Base-by-base conservation (phyloP, 2,329 filamentous ascomycete species). In the Cercospora sesami region DNA sequence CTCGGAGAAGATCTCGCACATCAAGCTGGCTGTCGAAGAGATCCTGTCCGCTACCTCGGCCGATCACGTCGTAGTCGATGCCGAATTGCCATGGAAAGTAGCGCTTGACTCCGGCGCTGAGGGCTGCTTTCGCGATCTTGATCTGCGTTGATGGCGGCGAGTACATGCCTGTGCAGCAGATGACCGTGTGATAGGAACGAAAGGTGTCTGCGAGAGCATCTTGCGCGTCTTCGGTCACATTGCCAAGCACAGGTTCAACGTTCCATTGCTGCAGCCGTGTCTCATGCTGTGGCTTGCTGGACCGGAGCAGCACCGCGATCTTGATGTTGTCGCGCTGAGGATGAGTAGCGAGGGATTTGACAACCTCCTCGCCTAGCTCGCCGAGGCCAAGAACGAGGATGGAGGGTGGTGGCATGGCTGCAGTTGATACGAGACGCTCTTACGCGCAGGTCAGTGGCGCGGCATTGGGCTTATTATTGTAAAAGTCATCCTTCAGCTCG, bases 41-140 rank as follows among this genome's bases (percentile, higher is more conserved):
- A 36, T 87, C 85, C 77, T 91, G 89, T 53, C 85, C 81, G 28
- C 85, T 86, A 0, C 85, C 85, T 0, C 80, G 76, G 0, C 88
- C 88, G 16, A 91, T 86, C 30, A 80, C 75, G 66, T 92, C 89
- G 78, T 92, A 92, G 75, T 92, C 88, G 26, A 91, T 86, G 0
- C 90, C 90, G 75, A 89, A 92, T 76, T 92, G 90, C 90, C 90
- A 92, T 0, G 90, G 90, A 18, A 92, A 83, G 74, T 85, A 92
- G 0, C 85, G 80, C 14, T 78, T 71, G 0, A 85, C 83, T 0
- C 80, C 77, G 0, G 85, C 87, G 10, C 78, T 76, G 0, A 91
- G 77, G 0, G 84, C 85, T 0, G 89, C 88, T 10, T 80, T 74
- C 0, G 85, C 78, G 18, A 91, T 79, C 72, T 89, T 90, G 1